These are phyloP conservation scores for Blastobotrys malaysiensis DNA, from an alignment of 1,139 yeast species.

Conservation along the genomic window DNA sequence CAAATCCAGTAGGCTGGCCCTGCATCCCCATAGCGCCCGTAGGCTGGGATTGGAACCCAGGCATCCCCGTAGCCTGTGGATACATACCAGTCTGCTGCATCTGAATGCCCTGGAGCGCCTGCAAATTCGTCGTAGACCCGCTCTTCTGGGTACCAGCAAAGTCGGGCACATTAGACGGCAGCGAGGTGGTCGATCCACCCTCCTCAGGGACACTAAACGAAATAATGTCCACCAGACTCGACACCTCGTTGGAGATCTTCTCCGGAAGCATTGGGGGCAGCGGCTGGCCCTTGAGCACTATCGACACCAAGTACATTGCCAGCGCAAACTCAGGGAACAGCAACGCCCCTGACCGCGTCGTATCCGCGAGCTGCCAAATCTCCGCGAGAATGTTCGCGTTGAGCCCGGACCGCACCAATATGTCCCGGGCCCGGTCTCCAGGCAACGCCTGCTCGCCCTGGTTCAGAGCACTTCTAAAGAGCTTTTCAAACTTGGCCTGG, in stretches of 20 bases:
- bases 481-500: conserved; percentile 76
- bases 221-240: conserved; percentile 82
- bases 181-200: conserved; percentile 6
- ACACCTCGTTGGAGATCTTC: conserved; percentile 74
- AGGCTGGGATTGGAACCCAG: conserved; percentile 32
- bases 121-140: not conserved
- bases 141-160: conserved; percentile 21
- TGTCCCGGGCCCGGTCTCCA: conserved; percentile 74
- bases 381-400: conserved; percentile 73
- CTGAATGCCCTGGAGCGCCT: not conserved
- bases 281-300: conserved; percentile 69
- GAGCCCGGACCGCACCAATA: conserved; percentile 75
- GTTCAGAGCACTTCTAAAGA: conserved; percentile 75
- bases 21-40: conserved; percentile 29
- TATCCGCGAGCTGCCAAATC: conserved; percentile 87
- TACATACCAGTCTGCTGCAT: conserved; percentile 33
- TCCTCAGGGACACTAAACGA: conserved; percentile 67
- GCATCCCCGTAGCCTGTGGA: conserved; percentile 35
- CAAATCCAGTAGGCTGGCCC: conserved; percentile 13
- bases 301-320: conserved; percentile 82
- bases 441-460: conserved; percentile 69
- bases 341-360: conserved; percentile 76
- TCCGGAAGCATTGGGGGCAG: conserved; percentile 70
- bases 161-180: conserved; percentile 31
- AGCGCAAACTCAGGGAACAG: conserved; percentile 93